phyloP scores from a whole-genome alignment of 2,329 filamentous ascomycete species.

The Neodidymelliopsis sp. region DNA sequence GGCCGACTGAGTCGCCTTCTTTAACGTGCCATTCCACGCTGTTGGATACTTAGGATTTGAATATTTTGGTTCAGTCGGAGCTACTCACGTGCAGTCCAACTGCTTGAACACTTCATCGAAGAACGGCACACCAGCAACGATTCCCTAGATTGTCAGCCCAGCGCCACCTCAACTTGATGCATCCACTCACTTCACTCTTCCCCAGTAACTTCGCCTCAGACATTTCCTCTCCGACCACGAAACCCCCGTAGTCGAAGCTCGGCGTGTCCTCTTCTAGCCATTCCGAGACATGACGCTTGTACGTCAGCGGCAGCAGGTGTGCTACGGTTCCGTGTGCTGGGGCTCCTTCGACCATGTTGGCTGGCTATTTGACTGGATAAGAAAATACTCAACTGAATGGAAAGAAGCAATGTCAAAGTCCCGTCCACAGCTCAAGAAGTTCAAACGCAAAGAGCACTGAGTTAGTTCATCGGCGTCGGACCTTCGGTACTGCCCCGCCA shows the following conservation, averaged over 20 bases:
- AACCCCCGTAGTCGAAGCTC: conserved; percentile 95
- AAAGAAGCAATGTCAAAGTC: not conserved
- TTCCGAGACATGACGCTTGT: conserved; percentile 78
- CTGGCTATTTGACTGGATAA: too few species aligned
- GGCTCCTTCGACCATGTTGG: conserved; percentile 57
- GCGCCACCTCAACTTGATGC: not conserved
- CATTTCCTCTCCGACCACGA: conserved; percentile 80
- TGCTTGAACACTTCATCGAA: conserved; percentile 93
- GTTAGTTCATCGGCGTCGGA: conserved; percentile 12
- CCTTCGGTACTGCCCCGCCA: conserved; percentile 20
- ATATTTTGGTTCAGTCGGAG: not conserved
- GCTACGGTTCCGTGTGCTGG: conserved; percentile 65
- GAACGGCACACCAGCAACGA: conserved; percentile 92
- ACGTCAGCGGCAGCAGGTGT: conserved; percentile 83
- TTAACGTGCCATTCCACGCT: conserved; percentile 84
- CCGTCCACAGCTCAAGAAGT: not conserved
- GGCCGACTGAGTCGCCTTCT: conserved; percentile 73
- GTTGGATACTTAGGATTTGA: conserved; percentile 1
- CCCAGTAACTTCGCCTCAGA: conserved; percentile 62
- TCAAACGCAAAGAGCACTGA: too few species aligned
- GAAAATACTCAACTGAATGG: not conserved
- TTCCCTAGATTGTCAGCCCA: conserved; percentile 59
- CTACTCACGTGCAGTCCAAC: conserved; percentile 76
- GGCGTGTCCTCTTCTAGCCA: conserved; percentile 98
- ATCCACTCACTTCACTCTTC: conserved; percentile 59